Evolutionary conservation across 768 basidiomycete species (phyloP), one percentile per base, ranked within the genome.

Genomic region (Hemileccinum impolitum): DNA sequence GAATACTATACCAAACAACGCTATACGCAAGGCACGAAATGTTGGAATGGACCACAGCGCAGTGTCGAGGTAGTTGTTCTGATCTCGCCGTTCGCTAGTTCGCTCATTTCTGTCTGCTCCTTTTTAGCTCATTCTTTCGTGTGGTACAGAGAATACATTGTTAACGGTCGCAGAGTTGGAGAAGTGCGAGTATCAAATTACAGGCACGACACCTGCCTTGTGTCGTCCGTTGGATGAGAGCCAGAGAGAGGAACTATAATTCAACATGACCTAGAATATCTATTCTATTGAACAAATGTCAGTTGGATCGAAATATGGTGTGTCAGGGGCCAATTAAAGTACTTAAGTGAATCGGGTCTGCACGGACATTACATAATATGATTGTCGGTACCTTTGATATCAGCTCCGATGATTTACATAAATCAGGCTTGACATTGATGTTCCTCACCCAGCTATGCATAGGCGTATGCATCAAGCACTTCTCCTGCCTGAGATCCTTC

Each of bases 21-120:
- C 13, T 99, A 98, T 72, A 82, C 82, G 32, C 74, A 78, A 45
- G 96, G 95, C 35, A 77, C 92, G 5, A 82, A 85, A 61, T 98
- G 95, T 73, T 96, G 94, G 95, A 96, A 96, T 60, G 95, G 96
- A 1, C 96, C 96, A 4, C 79, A 89, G 54, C 82, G 95, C 26
- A 92, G 80, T 52, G 87, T 92, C 28, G 76, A 81, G 63, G 92
- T 90, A 66, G 43, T 78, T 68, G 15, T 42, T 45, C 14, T 19
- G 30, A 26, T 32, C 7, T 39, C 6, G 45, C 26, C 11, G 14
- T 38, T 31, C 17, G 14, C 41, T 38, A 6, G 18, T n/a, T 45
- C 9, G 26, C 53, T 61, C 8, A 53, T 49, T 40, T 14, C 6
- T 41, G 8, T 18, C 31, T 39, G 6, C 6, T 36, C 10, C 9